Conservation (phyloP, 805 yeast species). For the Ogataea polymorpha region DNA sequence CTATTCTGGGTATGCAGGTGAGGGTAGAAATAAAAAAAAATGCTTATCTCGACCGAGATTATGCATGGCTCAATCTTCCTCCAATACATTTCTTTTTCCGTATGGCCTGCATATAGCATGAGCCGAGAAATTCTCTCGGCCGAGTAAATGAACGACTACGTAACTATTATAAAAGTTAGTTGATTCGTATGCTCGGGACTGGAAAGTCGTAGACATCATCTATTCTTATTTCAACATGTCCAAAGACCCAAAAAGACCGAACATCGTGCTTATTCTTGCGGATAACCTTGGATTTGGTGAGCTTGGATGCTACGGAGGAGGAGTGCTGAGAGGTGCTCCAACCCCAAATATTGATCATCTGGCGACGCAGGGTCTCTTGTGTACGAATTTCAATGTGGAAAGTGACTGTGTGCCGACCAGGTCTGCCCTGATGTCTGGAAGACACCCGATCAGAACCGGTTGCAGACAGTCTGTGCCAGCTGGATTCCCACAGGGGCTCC, state of each 20-base stretch:
- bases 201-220: conserved; percentile 1
- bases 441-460: neutral
- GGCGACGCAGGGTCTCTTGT: conserved; percentile 1
- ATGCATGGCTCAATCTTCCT: conserved; percentile 1
- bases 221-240: conserved; percentile 1
- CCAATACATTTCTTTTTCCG: conserved; percentile 1
- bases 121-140: conserved; percentile 1
- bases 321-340: conserved; percentile 1
- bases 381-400: conserved; percentile 1
- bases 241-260: neutral
- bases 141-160: conserved; percentile 1
- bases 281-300: conserved; percentile 1
- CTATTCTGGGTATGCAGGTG: conserved; percentile 1
- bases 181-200: conserved; percentile 1
- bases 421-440: neutral
- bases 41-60: conserved; percentile 1
- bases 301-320: conserved; percentile 1
- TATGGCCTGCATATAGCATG: conserved; percentile 1
- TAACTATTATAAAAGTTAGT: neutral
- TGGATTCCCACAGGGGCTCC: too few species aligned
- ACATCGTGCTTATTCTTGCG: conserved; percentile 1
- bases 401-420: conserved; percentile 1
- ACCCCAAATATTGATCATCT: conserved; percentile 1
- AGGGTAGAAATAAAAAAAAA: neutral
- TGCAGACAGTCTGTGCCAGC: too few species aligned